A percentile compares a stretch with the other conserved stretches of the same genome.
These are phyloP conservation scores for Citrus inodora DNA, from an alignment of 345 rosid genomes.

Conservation along the genomic window DNA sequence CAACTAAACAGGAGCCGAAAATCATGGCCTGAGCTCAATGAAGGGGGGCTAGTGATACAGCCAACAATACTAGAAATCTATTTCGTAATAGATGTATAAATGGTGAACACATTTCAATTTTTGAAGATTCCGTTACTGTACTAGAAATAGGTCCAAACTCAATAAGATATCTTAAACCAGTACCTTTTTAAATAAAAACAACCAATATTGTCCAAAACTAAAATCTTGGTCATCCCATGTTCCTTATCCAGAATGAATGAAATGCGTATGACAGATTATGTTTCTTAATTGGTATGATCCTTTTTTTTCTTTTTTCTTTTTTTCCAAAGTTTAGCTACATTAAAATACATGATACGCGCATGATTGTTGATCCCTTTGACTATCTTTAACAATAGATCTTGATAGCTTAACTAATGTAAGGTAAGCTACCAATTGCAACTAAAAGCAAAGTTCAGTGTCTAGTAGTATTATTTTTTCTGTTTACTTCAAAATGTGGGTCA, in stretches of 20 bases:
- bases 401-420: not conserved
- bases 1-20: not conserved
- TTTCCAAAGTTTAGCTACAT: not conserved
- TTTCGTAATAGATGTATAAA: not conserved
- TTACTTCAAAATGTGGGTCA: not conserved
- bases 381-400: not conserved
- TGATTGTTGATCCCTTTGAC: not conserved
- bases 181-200: not conserved
- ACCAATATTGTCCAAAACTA: not conserved
- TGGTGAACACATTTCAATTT: not conserved
- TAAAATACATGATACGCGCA: not conserved
- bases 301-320: no score
- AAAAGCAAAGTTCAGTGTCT: not conserved
- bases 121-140: not conserved
- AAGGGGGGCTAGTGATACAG: no score
- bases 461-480: not conserved
- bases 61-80: not conserved
- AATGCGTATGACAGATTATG: not conserved
- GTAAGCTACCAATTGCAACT: not conserved
- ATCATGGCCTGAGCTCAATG: not conserved
- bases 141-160: not conserved
- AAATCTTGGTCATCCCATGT: not conserved
- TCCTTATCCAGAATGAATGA: not conserved
- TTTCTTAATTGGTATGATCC: not conserved
- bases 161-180: not conserved